Percentiles rank a stretch among this genome's conserved stretches.
phyloP scores from a whole-genome alignment of 768 basidiomycete genomes.

The Fibroporia radiculosa region DNA sequence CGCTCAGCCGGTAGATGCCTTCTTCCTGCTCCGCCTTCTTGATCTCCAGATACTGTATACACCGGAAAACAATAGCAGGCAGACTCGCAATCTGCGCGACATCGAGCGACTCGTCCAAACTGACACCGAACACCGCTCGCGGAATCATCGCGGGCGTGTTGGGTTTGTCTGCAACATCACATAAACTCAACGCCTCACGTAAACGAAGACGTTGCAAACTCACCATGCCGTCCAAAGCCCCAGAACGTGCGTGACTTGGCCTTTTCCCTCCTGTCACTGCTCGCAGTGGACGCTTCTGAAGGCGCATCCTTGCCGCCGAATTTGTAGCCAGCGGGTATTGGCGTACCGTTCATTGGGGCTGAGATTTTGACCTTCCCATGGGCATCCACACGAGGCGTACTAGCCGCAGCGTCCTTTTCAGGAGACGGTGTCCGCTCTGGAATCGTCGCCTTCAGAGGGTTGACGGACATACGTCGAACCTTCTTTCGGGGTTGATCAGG shows the following conservation, averaged over 20 bases:
- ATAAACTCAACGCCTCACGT: background rate
- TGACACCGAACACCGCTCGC: constrained; percentile 83
- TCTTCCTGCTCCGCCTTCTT: constrained; percentile 96
- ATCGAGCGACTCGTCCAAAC: constrained; percentile 80
- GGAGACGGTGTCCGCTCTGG: constrained; percentile 34
- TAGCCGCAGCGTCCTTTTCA: constrained; percentile 43
- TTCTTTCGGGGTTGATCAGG: constrained; percentile 54
- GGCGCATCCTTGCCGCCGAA: constrained; percentile 72
- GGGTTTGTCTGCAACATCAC: constrained; percentile 24
- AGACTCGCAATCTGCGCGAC: constrained; percentile 85
- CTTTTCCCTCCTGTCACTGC: constrained; percentile 77
- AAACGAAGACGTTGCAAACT: constrained; percentile 3
- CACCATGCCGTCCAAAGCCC: constrained; percentile 64
- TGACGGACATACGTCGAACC: constrained; percentile 55
- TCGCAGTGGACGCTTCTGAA: constrained; percentile 17
- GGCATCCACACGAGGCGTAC: constrained; percentile 38
- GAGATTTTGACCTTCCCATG: constrained; percentile 79
- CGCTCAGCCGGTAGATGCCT: constrained; percentile 93
- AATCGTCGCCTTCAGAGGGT: constrained; percentile 47
- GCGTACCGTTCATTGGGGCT: constrained; percentile 76
- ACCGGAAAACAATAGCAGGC: constrained; percentile 91
- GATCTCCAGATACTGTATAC: constrained; percentile 89
- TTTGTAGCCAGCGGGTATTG: constrained; percentile 84
- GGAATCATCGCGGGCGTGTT: constrained; percentile 34
- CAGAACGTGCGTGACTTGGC: constrained; percentile 91